Base-by-base conservation (phyloP, 352 stramenopile genomes). In the Pythium guiyangense region DNA sequence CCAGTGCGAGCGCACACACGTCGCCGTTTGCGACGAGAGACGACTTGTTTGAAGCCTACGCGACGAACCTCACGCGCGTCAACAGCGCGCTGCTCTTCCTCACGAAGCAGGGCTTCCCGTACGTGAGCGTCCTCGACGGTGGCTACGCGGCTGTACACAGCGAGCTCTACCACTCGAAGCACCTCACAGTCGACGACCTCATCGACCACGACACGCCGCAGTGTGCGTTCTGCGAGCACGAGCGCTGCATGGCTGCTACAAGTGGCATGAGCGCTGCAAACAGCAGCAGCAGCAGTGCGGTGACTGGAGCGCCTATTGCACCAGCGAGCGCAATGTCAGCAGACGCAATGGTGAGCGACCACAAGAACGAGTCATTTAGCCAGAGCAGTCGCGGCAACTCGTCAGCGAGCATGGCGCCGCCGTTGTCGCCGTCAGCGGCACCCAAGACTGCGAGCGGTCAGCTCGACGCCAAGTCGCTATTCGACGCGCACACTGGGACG, bases 31-130 rank as follows among this genome's bases (percentile, higher is more conserved):
- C 59, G 17, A 60, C 83, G 4, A 74, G 73, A 34, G 77, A 84
- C 29, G 62, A 71, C 25, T 85, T 89, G 47, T 66, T 91, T 17
- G 79, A 88, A 62, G 75, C 63, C 3, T 83, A 87, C 53, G 76
- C 83, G 5, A 74, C 75, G 1, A 84, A 94, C 49, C 70, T 87
- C 57, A 71, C 71, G 5, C 81, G 83, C 2, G 67, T 92, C 18
- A 85, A 90, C 50, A 82, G 77, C 2, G 74, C 74, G 0, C 69
- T 92, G 37, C 57, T 89, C 10, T 89, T 92, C 49, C 74, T 94
- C 20, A 71, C 78, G 9, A 87, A 91, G 56, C 75, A 74, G 11
- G 79, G 83, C 0, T 92, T 92, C 44, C 73, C 83, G 2, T 77
- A 81, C 40, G 79, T 94, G 26, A 92, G 83, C 31, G 73, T 92